A percentile compares a stretch with the other conserved stretches of the same genome.
phyloP scores from a whole-genome alignment of 169 alveolate genomes.

The Plasmodium blacklocki region DNA sequence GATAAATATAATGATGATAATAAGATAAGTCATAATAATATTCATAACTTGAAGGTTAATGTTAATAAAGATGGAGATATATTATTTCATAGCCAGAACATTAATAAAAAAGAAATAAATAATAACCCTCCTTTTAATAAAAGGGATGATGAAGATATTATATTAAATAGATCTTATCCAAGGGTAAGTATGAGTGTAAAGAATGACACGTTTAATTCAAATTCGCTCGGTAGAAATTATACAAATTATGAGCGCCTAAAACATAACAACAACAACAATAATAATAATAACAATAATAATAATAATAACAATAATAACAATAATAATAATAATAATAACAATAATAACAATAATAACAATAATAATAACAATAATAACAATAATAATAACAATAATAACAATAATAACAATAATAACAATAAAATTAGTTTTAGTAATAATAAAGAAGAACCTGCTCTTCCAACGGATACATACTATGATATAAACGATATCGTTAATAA shows the following conservation, averaged over 20 bases:
- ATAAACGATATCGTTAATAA: too few species aligned
- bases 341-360: not conserved
- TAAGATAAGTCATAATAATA: conserved; percentile 1
- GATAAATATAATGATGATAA: not conserved
- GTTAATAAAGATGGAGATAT: conserved; percentile 8
- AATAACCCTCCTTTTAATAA: not conserved
- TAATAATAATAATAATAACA: not conserved
- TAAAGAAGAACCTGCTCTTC: too few species aligned
- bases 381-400: not conserved
- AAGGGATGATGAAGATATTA: conserved; percentile 4
- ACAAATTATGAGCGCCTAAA: conserved; percentile 8
- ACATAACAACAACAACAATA: not conserved
- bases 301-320: conserved; percentile 6
- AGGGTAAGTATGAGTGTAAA: not conserved
- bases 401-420: too few species aligned
- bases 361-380: not conserved
- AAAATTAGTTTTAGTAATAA: not conserved
- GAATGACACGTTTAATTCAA: conserved; percentile 3
- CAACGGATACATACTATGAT: too few species aligned
- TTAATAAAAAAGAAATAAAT: not conserved
- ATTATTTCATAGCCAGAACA: conserved; percentile 7
- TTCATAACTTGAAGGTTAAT: not conserved
- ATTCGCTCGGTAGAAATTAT: conserved; percentile 20
- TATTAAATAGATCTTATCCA: conserved; percentile 12
- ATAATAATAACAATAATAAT: not conserved